Percentiles rank a stretch among this genome's conserved stretches.
phyloP scores from a whole-genome alignment of 148 eudicot genomes.

The Agrostemma githago region DNA sequence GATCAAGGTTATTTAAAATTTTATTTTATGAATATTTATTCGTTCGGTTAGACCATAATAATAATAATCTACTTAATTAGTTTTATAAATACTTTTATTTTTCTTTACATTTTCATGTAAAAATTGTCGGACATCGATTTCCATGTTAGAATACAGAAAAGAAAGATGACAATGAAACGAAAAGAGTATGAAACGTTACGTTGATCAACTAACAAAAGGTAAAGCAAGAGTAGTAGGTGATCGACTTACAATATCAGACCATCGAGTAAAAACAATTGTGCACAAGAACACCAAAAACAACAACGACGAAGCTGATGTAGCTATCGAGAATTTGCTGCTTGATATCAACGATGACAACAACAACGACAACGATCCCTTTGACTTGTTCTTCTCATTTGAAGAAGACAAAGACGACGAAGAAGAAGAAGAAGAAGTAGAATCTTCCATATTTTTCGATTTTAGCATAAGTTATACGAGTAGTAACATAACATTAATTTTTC shows the following conservation, averaged over 20 bases:
- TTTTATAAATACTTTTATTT: no score
- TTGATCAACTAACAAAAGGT: background rate
- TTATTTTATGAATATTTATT: no score
- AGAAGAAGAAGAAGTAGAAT: background rate
- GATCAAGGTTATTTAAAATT: no score
- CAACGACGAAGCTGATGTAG: conserved; percentile 18
- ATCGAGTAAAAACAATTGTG: conserved; percentile 19
- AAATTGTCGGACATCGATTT: no score
- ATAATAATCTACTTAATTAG: no score
- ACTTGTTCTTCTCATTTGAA: conserved; percentile 5
- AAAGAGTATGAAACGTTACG: no score
- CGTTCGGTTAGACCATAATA: no score
- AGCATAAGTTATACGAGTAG: background rate
- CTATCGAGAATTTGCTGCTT: background rate
- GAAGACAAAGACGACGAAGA: no score
- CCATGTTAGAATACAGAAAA: no score
- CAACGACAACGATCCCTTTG: background rate
- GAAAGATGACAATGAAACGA: no score
- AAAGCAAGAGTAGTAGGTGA: background rate
- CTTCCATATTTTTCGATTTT: conserved; percentile 14
- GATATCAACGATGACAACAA: background rate
- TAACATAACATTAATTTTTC: no score
- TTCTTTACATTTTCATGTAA: no score
- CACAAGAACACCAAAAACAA: conserved; percentile 21
- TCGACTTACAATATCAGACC: conserved; percentile 31